Percentiles rank a stretch among this genome's conserved stretches.
phyloP scores from a whole-genome alignment of 306 rosid species.

The Sindora glabra region DNA sequence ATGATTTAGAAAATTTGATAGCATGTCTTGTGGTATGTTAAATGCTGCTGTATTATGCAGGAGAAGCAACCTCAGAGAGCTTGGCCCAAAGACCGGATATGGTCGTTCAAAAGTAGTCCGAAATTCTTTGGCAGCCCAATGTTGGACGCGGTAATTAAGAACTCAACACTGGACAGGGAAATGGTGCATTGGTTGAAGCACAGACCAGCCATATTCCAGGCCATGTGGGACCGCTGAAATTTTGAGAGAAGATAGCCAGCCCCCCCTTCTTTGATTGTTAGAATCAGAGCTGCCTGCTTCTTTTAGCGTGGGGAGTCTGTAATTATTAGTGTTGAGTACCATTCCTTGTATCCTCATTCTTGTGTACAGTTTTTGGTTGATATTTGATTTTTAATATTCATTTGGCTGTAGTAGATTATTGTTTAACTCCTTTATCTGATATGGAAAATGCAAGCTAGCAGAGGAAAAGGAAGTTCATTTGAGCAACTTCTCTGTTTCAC shows the following conservation, averaged over 20 bases:
- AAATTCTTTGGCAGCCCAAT: slow-evolving; percentile 88
- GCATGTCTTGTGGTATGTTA: background rate
- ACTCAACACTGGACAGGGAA: slow-evolving; percentile 64
- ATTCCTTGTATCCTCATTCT: slow-evolving; percentile 48
- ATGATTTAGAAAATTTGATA: background rate
- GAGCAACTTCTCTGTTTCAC: background rate
- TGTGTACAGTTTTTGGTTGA: slow-evolving; percentile 69
- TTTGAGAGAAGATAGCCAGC: too few species aligned
- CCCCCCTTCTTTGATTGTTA: too few species aligned
- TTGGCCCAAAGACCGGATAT: slow-evolving; percentile 93
- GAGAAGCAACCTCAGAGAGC: slow-evolving; percentile 89
- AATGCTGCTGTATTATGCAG: slow-evolving; percentile 28
- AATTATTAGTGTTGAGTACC: slow-evolving; percentile 37
- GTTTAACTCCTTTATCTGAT: slow-evolving; percentile 43
- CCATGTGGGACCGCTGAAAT: slow-evolving; percentile 72
- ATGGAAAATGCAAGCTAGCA: slow-evolving; percentile 34
- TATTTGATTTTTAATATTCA: slow-evolving; percentile 55
- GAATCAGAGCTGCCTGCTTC: slow-evolving; percentile 51
- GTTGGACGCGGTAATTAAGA: slow-evolving; percentile 68
- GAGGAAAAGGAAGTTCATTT: slow-evolving; percentile 6
- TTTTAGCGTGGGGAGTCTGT: slow-evolving; percentile 52
- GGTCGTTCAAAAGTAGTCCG: slow-evolving; percentile 68
- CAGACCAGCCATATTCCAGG: slow-evolving; percentile 75
- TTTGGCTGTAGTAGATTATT: slow-evolving; percentile 46
- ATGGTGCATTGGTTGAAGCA: slow-evolving; percentile 95